These are phyloP conservation scores for Prunus davidiana DNA, from an alignment of 306 rosid species.

Conservation along the genomic window DNA sequence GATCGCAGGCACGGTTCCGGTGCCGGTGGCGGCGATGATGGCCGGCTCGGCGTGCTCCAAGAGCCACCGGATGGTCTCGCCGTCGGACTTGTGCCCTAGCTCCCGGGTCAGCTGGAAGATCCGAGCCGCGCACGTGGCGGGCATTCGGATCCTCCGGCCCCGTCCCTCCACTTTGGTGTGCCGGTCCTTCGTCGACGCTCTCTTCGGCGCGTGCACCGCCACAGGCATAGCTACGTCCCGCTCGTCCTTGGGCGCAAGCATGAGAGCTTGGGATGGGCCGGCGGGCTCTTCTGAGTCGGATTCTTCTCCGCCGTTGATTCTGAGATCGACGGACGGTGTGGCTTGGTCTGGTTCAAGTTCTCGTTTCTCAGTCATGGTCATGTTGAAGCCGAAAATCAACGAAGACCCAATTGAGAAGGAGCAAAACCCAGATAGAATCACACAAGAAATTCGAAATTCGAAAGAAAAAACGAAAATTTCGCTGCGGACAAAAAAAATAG, in stretches of 20 bases:
- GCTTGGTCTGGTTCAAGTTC: slow-evolving; percentile 17
- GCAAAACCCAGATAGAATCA: background rate
- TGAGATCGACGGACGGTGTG: slow-evolving; percentile 22
- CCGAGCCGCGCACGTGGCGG: slow-evolving; percentile 78
- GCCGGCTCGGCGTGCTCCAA: slow-evolving; percentile 77
- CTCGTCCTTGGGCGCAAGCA: slow-evolving; percentile 46
- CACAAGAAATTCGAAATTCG: background rate
- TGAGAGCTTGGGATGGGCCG: background rate
- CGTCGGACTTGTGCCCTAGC: slow-evolving; percentile 84
- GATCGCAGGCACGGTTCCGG: slow-evolving; percentile 76
- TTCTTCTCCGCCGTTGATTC: slow-evolving; percentile 19
- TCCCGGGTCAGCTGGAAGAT: slow-evolving; percentile 82
- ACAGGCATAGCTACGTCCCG: slow-evolving; percentile 31
- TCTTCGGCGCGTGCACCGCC: slow-evolving; percentile 26
- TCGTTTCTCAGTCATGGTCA: slow-evolving; percentile 25
- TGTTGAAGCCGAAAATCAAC: background rate
- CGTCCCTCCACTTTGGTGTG: slow-evolving; percentile 85
- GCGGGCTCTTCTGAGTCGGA: background rate
- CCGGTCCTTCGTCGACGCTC: slow-evolving; percentile 69
- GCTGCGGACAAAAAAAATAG: background rate
- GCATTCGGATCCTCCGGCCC: slow-evolving; percentile 91
- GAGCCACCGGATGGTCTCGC: slow-evolving; percentile 86
- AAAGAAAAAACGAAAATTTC: background rate
- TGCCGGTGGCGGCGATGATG: slow-evolving; percentile 80
- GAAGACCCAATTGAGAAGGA: background rate